Evolutionary conservation across 139 green algal species (phyloP), one percentile per base, ranked within the genome.

Genomic region (Trebouxia sp.): DNA sequence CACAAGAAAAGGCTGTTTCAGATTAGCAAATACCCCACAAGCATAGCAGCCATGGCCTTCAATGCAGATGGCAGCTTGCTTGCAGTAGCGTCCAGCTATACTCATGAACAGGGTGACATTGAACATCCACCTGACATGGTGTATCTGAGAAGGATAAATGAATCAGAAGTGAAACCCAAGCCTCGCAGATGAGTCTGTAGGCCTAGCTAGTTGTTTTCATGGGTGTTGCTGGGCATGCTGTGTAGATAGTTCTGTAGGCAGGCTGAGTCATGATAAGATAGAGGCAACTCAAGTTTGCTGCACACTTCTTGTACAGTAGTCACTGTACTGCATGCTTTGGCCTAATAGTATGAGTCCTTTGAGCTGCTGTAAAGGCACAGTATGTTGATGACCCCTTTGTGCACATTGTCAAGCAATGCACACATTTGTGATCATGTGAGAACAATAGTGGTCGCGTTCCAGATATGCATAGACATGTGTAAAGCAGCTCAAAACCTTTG

Each of bases 1-100:
- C 95, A 98, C 86, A 97, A 98, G 87, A 98, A 98, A 88, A 89
- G 94, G 30, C 85, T 98, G 12, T 94, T 91, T 78, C 93, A 83
- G 79, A 76, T 83, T 17, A 32, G 58, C 10, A 86, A 85, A 10
- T 98, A 98, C 85, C 92, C 92, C 43, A 97, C 93, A 4, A 91
- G 82, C n/a, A 86, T 98, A 0, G 88, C 94, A 0, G 92, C 93
- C 1, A 84, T 98, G 67, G 88, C 91, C 6, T 98, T 98, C 88
- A 94, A 80, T 58, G 67, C 48, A 24, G 81, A 92, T 14, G 93
- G 92, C 39, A 83, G 62, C 8, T 56, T 90, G 76, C 85, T 98
- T 37, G 95, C 95, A 8, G 89, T 98, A 15, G 95, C 95, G 1
- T 79, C 90, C n/a, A 94, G 86, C 80, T 98, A 98, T 86, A 91